phyloP scores from a whole-genome alignment of 306 rosid species.

The Biancaea sappan region DNA sequence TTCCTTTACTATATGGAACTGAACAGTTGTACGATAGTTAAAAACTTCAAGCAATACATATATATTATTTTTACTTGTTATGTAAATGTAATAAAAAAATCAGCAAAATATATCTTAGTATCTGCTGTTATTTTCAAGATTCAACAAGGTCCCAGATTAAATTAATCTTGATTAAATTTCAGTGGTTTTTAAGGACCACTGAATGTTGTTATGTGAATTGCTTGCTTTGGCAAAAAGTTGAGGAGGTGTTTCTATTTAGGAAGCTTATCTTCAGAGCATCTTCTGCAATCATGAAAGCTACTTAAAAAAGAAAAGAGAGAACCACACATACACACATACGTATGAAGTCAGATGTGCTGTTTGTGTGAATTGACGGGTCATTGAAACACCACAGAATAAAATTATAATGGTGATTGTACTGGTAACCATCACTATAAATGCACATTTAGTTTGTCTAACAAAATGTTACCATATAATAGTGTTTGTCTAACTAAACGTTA shows the following conservation, averaged over 20 bases:
- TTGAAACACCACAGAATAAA: no score
- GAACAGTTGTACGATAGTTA: background rate
- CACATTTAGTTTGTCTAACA: no score
- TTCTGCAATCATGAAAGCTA: background rate
- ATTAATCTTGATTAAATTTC: background rate
- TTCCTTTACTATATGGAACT: background rate
- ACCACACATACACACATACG: background rate
- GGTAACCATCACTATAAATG: no score
- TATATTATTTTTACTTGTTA: background rate
- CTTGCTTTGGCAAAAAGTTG: background rate
- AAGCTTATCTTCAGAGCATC: background rate
- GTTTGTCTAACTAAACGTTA: no score
- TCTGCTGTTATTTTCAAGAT: background rate
- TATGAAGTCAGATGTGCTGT: no score
- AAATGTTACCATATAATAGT: no score
- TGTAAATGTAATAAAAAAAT: background rate
- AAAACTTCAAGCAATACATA: background rate
- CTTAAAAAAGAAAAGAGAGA: background rate
- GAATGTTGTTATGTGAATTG: background rate
- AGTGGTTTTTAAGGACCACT: background rate
- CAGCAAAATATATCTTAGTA: background rate
- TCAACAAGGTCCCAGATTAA: background rate
- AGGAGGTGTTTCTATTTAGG: background rate
- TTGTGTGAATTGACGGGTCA: no score
- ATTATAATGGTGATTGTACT: no score